Conservation (phyloP, 306 rosid genomes). For the Senna siamea region DNA sequence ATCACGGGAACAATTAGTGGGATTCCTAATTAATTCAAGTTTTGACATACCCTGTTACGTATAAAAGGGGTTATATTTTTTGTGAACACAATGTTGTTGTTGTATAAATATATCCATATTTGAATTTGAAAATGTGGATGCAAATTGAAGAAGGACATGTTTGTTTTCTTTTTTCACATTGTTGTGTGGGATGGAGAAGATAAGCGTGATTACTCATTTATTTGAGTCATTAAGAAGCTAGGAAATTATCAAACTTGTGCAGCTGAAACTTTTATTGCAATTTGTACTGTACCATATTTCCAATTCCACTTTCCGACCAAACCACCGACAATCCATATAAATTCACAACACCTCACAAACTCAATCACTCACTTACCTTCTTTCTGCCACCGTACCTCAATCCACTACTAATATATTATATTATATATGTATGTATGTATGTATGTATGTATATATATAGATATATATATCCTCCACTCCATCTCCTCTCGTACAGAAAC, state of each 20-base stretch:
- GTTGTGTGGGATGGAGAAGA: conserved; percentile 2
- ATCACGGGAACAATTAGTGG: neutral
- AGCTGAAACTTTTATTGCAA: conserved; percentile 83
- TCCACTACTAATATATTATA: conserved; percentile 23
- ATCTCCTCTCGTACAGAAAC: conserved; percentile 28
- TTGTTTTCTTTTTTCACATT: neutral
- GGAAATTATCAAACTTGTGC: conserved; percentile 56
- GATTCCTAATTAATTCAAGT: no score
- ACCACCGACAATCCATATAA: conserved; percentile 73
- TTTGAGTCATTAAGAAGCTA: conserved; percentile 63
- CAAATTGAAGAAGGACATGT: neutral
- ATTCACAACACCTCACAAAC: conserved; percentile 24
- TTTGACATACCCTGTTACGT: no score
- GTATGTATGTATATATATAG: neutral
- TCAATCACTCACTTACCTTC: neutral
- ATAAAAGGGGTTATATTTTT: no score
- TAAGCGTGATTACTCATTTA: conserved; percentile 42
- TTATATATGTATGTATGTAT: no score
- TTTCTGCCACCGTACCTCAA: neutral
- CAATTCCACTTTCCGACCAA: conserved; percentile 54
- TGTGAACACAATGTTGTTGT: no score
- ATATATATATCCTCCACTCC: no score
- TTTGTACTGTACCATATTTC: conserved; percentile 36
- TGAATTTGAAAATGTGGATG: neutral
- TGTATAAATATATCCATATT: no score